phyloP scores from a whole-genome alignment of 192 early-diverging fungal species.

The Mortierella claussenii region DNA sequence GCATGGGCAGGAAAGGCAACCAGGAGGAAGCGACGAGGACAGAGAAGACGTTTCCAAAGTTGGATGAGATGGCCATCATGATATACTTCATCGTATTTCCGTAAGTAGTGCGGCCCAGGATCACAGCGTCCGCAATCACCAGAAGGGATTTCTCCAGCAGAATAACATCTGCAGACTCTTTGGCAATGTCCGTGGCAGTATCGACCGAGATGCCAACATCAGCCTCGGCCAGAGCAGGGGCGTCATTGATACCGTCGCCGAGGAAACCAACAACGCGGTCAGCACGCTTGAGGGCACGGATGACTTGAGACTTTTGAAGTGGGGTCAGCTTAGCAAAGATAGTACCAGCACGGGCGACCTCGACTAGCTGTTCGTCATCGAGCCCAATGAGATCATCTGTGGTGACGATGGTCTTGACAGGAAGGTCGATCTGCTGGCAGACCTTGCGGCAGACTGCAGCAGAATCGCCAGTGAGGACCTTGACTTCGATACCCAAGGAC shows the following conservation, averaged over 20 bases:
- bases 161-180: constrained; percentile 64
- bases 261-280: constrained; percentile 60
- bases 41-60: constrained; percentile 67
- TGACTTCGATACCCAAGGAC: constrained; percentile 55
- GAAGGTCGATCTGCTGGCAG: constrained; percentile 58
- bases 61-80: constrained; percentile 65
- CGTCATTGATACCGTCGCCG: constrained; percentile 68
- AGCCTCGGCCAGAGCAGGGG: constrained; percentile 56
- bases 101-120: constrained; percentile 57
- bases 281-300: constrained; percentile 51
- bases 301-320: constrained; percentile 55
- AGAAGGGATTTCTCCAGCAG: constrained; percentile 60
- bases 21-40: constrained; percentile 59
- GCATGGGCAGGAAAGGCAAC: constrained; percentile 65
- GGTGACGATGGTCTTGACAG: constrained; percentile 49
- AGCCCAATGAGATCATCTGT: constrained; percentile 53
- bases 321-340: constrained; percentile 67
- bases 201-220: constrained; percentile 67
- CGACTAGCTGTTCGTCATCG: constrained; percentile 42
- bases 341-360: constrained; percentile 43
- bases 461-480: constrained; percentile 65
- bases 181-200: constrained; percentile 62
- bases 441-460: constrained; percentile 60
- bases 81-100: constrained; percentile 68
- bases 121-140: constrained; percentile 52